Conservation (phyloP, 371 early-diverging fungal genomes). For the Rhizopus arrhizus region DNA sequence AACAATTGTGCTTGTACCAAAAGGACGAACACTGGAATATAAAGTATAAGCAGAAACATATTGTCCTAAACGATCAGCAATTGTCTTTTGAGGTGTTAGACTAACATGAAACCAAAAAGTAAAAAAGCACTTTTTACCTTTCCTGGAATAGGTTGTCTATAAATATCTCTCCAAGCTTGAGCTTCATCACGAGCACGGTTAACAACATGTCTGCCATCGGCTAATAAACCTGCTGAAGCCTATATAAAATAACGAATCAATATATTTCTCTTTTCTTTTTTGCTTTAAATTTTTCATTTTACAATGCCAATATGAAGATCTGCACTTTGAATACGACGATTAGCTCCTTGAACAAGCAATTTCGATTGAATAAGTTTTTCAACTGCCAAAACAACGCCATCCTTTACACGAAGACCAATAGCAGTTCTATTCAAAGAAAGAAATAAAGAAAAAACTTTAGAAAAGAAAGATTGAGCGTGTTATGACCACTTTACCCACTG, state of each 20-base stretch:
- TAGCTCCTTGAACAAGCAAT: conserved; percentile 88
- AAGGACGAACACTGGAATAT: conserved; percentile 97
- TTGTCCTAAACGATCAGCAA: conserved; percentile 92
- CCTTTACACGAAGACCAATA: conserved; percentile 91
- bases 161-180: conserved; percentile 84
- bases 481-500: conserved; percentile 75
- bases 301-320: conserved; percentile 94
- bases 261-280: background rate
- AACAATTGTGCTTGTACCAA: conserved; percentile 86
- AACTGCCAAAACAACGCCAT: conserved; percentile 95
- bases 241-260: conserved; percentile 28
- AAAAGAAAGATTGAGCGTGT: too few species aligned
- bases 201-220: conserved; percentile 93
- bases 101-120: too few species aligned
- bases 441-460: background rate
- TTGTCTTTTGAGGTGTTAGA: conserved; percentile 51
- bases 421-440: conserved; percentile 62
- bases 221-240: conserved; percentile 92
- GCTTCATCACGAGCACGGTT: conserved; percentile 93
- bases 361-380: conserved; percentile 96
- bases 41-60: conserved; percentile 95
- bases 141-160: conserved; percentile 81
- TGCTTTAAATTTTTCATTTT: background rate
- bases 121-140: conserved; percentile 53
- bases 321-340: conserved; percentile 90